Evolutionary conservation across 2,329 filamentous ascomycete species (phyloP), one percentile per base, ranked within the genome.

Genomic region (Cytospora chrysosperma): DNA sequence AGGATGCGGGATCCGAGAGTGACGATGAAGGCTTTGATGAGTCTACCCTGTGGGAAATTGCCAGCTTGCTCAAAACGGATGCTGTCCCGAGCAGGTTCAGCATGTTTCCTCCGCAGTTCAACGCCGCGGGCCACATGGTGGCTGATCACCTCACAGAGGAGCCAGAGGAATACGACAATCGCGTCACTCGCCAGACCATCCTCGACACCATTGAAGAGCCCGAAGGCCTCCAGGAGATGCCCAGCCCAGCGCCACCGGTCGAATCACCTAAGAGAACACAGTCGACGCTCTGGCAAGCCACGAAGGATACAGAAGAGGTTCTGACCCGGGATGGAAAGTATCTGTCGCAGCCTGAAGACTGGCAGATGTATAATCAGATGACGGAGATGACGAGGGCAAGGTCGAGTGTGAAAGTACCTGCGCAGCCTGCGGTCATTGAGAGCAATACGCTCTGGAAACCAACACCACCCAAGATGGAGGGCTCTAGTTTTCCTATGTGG

Each of bases 21-120:
- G 82, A 81, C 43, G 82, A 84, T 57, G 43, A 47, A 47, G 81
- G 79, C 26, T 87, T 88, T 67, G 85, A 88, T 65, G 85, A 88
- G 74, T 81, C 76, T 12, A 88, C 84, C 0, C 75, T 88, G 28
- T 87, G 84, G 83, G 85, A 88, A 70, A 88, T 88, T 73, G 85
- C 85, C 63, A 85, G 77, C 65, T 76, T 88, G 49, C 75, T 88
- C 13, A 81, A 82, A 71, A 77, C 80, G 2, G 79, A 81, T 61
- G 72, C 80, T 56, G 73, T 86, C 5, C 82, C 83, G 4, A 82
- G 83, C 15, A 81, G 77, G 67, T 70, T 81, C 50, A 86, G 81
- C 68, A 72, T 86, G 10, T 71, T 85, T 21, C 80, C 79, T 13
- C 69, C 69, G 8, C 64, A 71, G 17, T 62, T 40, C 4, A 37